Percentiles rank a stretch among this genome's conserved stretches.
Conservation (phyloP, 345 rosid species). For the Microcos paniculata region DNA sequence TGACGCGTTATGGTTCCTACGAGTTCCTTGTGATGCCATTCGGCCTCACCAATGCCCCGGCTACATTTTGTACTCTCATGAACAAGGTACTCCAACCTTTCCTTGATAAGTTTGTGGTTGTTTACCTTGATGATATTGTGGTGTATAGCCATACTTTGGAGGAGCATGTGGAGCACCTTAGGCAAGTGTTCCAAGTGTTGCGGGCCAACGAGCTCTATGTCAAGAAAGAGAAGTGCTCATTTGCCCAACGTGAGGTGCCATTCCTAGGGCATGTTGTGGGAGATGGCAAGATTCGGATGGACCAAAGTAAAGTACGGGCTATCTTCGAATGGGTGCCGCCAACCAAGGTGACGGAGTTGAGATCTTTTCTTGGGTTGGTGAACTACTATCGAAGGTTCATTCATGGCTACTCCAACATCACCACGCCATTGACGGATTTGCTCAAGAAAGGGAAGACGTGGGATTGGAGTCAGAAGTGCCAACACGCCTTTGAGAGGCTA, state of each 20-base stretch:
- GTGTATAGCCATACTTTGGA: not conserved
- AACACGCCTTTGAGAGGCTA: not conserved
- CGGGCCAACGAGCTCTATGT: not conserved
- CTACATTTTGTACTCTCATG: not conserved
- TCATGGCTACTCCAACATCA: accelerated
- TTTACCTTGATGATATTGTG: no score
- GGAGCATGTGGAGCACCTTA: not conserved
- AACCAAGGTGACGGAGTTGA: not conserved
- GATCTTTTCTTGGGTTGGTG: not conserved
- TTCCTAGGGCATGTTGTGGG: not conserved
- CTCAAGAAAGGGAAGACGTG: not conserved
- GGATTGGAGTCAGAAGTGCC: not conserved
- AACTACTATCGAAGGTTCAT: not conserved
- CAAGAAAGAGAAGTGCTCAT: not conserved
- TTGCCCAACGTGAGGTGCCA: not conserved
- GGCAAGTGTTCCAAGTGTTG: not conserved
- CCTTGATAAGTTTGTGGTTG: no score
- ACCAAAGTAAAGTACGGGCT: not conserved
- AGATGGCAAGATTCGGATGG: not conserved
- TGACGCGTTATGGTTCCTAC: not conserved
- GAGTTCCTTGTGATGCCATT: not conserved
- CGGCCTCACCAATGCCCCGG: not conserved
- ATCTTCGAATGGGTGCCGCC: not conserved
- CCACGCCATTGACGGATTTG: not conserved
- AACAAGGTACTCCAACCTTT: not conserved